Evolutionary conservation across 2,329 filamentous ascomycete species (phyloP).

Genomic region (Sporothrix euskadiensis): DNA sequence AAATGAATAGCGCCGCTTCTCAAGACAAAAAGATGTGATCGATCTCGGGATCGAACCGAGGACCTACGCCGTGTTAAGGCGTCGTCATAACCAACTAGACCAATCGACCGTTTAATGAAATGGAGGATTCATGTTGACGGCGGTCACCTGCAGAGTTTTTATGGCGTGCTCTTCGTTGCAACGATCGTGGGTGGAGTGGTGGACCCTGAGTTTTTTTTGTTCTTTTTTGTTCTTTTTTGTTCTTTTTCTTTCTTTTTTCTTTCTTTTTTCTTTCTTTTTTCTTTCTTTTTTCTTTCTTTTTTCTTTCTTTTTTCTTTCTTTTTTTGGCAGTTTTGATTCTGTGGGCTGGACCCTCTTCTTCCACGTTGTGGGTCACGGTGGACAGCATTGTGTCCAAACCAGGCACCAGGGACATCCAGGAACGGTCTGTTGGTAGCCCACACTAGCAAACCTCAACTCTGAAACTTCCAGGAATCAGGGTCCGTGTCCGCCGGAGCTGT

Average conservation of each 20-base stretch:
- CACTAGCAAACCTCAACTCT: not conserved
- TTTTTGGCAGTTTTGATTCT: not conserved
- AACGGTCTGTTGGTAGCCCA: not conserved
- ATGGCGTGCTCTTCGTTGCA: not conserved
- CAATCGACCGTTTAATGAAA: conserved; percentile 1
- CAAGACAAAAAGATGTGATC: conserved; percentile 7
- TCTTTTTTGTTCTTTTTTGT: too few relatives aligned
- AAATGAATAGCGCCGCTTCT: not conserved
- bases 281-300: too few relatives aligned
- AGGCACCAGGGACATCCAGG: not conserved
- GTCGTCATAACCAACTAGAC: conserved; percentile 21
- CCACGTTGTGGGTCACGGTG: not conserved
- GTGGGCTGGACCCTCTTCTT: too few relatives aligned
- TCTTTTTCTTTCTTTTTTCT: too few relatives aligned
- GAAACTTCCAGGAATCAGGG: not conserved
- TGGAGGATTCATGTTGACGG: not conserved
- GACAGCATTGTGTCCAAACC: not conserved
- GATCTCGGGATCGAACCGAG: conserved; percentile 20
- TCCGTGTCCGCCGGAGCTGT: not conserved
- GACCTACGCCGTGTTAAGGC: conserved; percentile 20
- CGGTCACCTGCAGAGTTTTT: not conserved
- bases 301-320: too few relatives aligned
- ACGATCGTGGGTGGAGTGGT: not conserved
- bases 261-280: too few relatives aligned
- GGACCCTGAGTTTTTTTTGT: too few relatives aligned